Evolutionary conservation across 2,329 filamentous ascomycete genomes (phyloP), one percentile per base, ranked within the genome.

Genomic region (Phoma sp.): DNA sequence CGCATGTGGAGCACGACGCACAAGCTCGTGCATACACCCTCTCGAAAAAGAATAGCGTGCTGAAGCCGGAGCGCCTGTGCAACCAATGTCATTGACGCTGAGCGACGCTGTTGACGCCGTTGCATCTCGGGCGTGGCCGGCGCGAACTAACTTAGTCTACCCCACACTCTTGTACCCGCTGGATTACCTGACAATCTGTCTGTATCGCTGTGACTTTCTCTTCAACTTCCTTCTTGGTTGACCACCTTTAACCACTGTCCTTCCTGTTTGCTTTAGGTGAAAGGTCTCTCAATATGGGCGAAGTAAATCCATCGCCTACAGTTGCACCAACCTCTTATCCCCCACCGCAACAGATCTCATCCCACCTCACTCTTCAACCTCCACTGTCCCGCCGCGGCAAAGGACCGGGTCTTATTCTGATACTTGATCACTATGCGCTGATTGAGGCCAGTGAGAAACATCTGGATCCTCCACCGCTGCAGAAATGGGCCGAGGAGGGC

Each of bases 401-500:
- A 30, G 81, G 82, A 0, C 81, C 81, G 0, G 80, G 80, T 0
- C 61, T 84, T 1, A 67, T 84, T 6, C 60, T 83, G 11, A 58
- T 83, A 4, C 62, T 78, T 1, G 74, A 80, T 6, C 59, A 71
- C 38, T 66, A 67, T 32, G 64, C 72, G 36, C 59, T 42, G 42
- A 64, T 66, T 57, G 61, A 62, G 12, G 47, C 64, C 33, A 71
- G 66, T 28, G 76, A 77, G 23, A 69, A 71, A 40, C 75, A 74
- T 37, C 67, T 79, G 1, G 80, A 82, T 47, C 87, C 87, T 0
- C 78, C 81, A 7, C 83, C 84, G 0, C 64, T 84, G 12, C 67
- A 83, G 56, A 91, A 90, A 72, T 90, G 88, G 88, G 87, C 87
- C 0, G 87, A 91, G 66, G 88, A 91, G 68, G 86, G 87, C 0